Conservation (phyloP, 139 green algal genomes). For the Nannochloris sp. region DNA sequence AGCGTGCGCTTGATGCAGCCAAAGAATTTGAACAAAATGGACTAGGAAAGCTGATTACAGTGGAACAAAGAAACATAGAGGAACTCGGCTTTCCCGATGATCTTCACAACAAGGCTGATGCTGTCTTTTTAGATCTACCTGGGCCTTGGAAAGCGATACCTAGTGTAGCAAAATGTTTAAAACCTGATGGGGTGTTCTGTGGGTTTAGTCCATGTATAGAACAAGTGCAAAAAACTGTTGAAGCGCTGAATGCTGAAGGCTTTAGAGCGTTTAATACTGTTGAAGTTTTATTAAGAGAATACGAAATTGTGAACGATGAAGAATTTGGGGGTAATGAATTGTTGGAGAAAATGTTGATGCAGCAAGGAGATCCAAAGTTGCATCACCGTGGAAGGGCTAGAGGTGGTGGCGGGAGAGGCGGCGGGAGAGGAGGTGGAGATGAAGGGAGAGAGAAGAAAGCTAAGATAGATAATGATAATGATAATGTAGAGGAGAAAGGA, state of each 20-base stretch:
- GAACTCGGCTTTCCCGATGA: constrained; percentile 72
- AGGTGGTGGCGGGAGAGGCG: background rate
- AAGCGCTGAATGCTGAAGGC: constrained; percentile 44
- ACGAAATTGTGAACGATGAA: constrained; percentile 52
- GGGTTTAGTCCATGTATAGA: constrained; percentile 98
- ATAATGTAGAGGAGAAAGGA: background rate
- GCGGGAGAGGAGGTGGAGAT: background rate
- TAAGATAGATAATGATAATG: background rate
- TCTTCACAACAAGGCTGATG: constrained; percentile 42
- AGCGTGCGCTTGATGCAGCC: constrained; percentile 11
- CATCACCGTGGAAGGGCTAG: background rate
- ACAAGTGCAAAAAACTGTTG: constrained; percentile 86
- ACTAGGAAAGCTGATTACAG: constrained; percentile 28
- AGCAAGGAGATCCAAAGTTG: background rate
- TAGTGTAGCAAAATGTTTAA: constrained; percentile 56
- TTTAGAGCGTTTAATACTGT: constrained; percentile 70
- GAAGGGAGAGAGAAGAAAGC: background rate
- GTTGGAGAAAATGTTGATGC: background rate
- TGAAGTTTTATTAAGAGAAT: constrained; percentile 75
- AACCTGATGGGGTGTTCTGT: constrained; percentile 71
- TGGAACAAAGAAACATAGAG: constrained; percentile 71
- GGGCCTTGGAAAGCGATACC: constrained; percentile 71
- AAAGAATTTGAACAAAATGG: constrained; percentile 35
- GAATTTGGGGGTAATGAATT: background rate
- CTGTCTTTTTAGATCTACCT: constrained; percentile 93